Conservation (phyloP, 345 rosid genomes). For the Acer campestre region DNA sequence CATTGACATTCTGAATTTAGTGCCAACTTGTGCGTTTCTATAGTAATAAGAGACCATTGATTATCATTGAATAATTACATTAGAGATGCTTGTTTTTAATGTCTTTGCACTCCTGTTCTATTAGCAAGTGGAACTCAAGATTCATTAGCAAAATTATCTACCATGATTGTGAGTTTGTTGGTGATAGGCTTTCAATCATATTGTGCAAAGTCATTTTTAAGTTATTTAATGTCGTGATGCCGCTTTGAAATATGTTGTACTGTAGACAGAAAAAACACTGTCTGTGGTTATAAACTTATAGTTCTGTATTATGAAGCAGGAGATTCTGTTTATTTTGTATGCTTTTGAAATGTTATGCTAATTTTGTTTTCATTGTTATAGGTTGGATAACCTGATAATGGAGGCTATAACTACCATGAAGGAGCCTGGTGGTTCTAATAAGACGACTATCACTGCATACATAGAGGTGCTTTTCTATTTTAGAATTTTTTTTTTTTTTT, state of each 20-base stretch:
- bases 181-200: neutral
- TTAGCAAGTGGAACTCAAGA: neutral
- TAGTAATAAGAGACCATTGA: neutral
- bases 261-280: too few species aligned
- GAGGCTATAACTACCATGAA: constrained; percentile 85
- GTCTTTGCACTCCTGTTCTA: neutral
- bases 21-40: neutral
- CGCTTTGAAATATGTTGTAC: neutral
- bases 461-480: constrained; percentile 64
- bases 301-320: neutral
- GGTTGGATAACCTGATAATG: constrained; percentile 89
- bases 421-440: constrained; percentile 93
- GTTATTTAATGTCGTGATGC: constrained; percentile 5
- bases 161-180: neutral
- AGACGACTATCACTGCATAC: constrained; percentile 77
- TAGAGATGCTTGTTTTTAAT: neutral
- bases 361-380: constrained; percentile 30
- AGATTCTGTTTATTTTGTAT: neutral
- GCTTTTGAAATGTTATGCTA: neutral
- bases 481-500: neutral
- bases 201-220: neutral
- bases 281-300: neutral
- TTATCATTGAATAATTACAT: neutral
- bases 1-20: neutral
- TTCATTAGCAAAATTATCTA: neutral